Percentiles rank a stretch among this genome's conserved stretches.
phyloP scores from a whole-genome alignment of 257 asterid genomes.

The Plantago elongata region DNA sequence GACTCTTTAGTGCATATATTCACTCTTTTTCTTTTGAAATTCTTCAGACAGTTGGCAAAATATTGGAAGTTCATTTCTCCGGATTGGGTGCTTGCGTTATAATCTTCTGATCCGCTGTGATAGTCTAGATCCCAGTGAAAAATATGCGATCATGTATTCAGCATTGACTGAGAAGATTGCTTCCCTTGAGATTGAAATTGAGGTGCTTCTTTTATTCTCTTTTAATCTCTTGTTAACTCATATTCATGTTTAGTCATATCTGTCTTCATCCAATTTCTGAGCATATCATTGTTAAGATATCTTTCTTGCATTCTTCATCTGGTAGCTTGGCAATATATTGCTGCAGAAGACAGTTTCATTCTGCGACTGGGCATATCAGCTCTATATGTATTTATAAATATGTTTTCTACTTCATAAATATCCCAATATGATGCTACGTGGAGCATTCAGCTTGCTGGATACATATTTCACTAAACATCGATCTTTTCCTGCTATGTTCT shows the following conservation, averaged over 20 bases:
- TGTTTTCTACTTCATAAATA: too few relatives aligned
- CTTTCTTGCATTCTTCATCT: background rate
- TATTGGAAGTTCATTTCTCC: constrained; percentile 56
- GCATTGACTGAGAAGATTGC: constrained; percentile 57
- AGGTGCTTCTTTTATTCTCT: constrained; percentile 37
- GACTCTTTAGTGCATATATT: constrained; percentile 8
- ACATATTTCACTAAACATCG: background rate
- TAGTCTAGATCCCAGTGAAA: constrained; percentile 76
- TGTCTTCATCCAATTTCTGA: background rate
- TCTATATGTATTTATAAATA: background rate
- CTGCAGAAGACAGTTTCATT: background rate
- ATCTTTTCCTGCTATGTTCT: too few relatives aligned
- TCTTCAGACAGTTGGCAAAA: constrained; percentile 32
- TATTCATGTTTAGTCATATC: background rate
- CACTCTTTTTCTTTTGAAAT: constrained; percentile 15
- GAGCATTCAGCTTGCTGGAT: background rate
- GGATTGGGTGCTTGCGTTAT: constrained; percentile 70
- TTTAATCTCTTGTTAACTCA: background rate
- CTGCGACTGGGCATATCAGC: background rate
- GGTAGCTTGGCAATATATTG: constrained; percentile 6
- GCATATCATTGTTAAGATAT: background rate
- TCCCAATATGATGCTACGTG: too few relatives aligned
- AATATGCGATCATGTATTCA: constrained; percentile 60
- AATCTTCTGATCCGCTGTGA: constrained; percentile 60
- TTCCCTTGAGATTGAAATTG: constrained; percentile 68